Conservation (phyloP, 2,329 filamentous ascomycete species). For the Penicillium polonicum region DNA sequence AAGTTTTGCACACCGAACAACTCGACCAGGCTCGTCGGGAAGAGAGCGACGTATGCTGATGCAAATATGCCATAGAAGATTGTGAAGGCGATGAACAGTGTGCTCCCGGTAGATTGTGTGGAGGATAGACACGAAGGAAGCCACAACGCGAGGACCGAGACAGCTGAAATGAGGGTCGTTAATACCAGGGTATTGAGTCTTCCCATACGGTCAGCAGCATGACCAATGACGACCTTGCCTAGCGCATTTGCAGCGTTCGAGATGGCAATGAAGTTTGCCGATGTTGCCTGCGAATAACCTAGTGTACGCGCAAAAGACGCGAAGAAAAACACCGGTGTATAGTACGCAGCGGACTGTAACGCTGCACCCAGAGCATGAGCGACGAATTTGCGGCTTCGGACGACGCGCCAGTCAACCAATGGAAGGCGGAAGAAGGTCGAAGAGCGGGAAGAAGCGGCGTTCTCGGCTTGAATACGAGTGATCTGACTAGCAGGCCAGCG, state of each 20-base stretch:
- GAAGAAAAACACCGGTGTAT: conserved; percentile 42
- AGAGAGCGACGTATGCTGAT: conserved; percentile 41
- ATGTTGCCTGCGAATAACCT: conserved; percentile 37
- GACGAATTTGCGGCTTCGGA: conserved; percentile 35
- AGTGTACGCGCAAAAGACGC: conserved; percentile 41
- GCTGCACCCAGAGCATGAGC: conserved; percentile 37
- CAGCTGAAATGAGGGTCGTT: conserved; percentile 28
- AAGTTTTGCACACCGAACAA: conserved; percentile 43
- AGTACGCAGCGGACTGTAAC: conserved; percentile 42
- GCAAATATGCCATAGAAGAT: conserved; percentile 40
- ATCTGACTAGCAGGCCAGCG: conserved; percentile 29
- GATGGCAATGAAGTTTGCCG: conserved; percentile 42
- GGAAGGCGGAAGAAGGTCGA: conserved; percentile 27
- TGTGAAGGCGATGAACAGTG: conserved; percentile 33
- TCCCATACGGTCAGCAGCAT: conserved; percentile 39
- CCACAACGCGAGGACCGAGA: conserved; percentile 30
- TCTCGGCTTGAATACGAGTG: conserved; percentile 18
- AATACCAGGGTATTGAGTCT: conserved; percentile 42
- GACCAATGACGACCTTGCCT: conserved; percentile 41
- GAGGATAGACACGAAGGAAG: conserved; percentile 22
- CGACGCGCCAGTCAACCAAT: conserved; percentile 37
- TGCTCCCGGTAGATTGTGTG: conserved; percentile 12
- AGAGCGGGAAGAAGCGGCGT: conserved; percentile 15
- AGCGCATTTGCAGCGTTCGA: conserved; percentile 43
- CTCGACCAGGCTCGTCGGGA: conserved; percentile 42